These are phyloP conservation scores for Fusarium haematococcum DNA, from an alignment of 2,329 filamentous ascomycete species.

Conservation along the genomic window DNA sequence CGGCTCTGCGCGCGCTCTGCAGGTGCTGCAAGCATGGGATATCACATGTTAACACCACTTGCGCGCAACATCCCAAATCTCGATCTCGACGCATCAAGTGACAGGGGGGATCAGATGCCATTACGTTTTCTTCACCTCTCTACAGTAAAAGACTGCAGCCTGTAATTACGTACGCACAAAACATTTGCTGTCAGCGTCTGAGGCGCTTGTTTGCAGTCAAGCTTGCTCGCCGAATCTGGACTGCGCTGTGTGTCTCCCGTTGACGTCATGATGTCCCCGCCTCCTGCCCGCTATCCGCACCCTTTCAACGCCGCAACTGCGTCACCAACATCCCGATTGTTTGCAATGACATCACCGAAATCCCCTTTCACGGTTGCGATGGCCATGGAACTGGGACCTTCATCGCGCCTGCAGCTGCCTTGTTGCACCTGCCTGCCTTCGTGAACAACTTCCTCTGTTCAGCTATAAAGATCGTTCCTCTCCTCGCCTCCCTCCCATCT, in stretches of 20 bases:
- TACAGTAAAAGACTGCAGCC: not conserved
- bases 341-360: conserved; percentile 40
- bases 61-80: conserved; percentile 8
- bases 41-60: conserved; percentile 31
- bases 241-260: not conserved
- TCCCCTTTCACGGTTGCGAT: conserved; percentile 1
- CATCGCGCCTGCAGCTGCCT: conserved; percentile 13
- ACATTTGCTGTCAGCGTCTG: not conserved
- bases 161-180: not conserved
- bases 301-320: conserved; percentile 7
- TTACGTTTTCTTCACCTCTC: conserved; percentile 32
- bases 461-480: conserved; percentile 35
- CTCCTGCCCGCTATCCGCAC: conserved; percentile 1
- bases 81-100: conserved; percentile 6
- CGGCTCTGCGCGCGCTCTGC: not conserved
- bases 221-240: not conserved
- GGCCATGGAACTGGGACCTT: conserved; percentile 5
- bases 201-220: conserved; percentile 17
- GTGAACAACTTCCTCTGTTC: conserved; percentile 18
- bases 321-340: conserved; percentile 23
- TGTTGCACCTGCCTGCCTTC: conserved; percentile 14
- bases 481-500: conserved; percentile 42
- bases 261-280: conserved; percentile 34
- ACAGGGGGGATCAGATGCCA: conserved; percentile 7
- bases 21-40: not conserved